phyloP scores from a whole-genome alignment of 73 alveolate genomes.

The Uronychia setigera region DNA sequence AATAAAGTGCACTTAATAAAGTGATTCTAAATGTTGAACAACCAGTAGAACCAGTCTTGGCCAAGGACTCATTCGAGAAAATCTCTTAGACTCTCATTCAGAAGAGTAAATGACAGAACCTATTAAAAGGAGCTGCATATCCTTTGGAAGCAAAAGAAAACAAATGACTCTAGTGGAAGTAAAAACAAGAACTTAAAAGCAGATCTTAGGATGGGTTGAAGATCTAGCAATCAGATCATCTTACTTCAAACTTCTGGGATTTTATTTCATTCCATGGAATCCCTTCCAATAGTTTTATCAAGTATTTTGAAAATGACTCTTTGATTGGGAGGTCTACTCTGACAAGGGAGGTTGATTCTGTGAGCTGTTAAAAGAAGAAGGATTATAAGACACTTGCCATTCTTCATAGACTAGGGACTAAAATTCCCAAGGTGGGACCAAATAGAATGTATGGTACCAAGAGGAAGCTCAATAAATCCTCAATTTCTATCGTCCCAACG shows the following conservation, averaged over 20 bases:
- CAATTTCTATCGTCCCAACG: background rate
- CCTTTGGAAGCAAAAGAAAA: background rate
- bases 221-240: too few species aligned
- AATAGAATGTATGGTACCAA: background rate
- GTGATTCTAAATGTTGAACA: too few species aligned
- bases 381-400: background rate
- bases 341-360: background rate
- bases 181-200: too few species aligned
- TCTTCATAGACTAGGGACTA: background rate
- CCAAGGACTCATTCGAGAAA: too few species aligned
- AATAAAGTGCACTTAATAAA: too few species aligned
- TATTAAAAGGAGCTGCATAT: too few species aligned
- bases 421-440: background rate
- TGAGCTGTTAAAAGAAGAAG: background rate
- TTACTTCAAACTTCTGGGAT: too few species aligned
- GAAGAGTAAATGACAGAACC: background rate
- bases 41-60: too few species aligned
- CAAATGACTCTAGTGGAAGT: too few species aligned
- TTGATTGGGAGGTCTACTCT: background rate
- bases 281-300: background rate
- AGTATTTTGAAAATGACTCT: background rate
- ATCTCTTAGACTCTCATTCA: background rate
- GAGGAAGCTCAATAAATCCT: background rate
- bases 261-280: too few species aligned
- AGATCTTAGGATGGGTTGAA: too few species aligned